Percentiles rank a stretch among this genome's conserved stretches.
Conservation (phyloP, 2,329 filamentous ascomycete genomes). For the Pyricularia grisea region DNA sequence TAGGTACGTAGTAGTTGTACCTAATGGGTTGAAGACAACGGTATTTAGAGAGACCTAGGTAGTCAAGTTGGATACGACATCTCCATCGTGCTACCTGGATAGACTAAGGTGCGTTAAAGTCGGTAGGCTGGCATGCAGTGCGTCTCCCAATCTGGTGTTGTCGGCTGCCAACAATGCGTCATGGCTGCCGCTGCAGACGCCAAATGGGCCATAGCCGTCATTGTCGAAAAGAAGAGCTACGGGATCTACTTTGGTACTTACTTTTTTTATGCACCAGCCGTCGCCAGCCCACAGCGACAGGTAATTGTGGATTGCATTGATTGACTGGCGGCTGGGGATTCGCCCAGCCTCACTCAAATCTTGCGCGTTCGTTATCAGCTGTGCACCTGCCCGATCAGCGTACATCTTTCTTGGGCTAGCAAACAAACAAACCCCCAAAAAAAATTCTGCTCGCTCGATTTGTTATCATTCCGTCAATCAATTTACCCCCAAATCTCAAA, state of each 20-base stretch:
- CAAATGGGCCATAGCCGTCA: background rate
- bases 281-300: background rate
- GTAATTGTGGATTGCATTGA: background rate
- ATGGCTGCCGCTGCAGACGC: slow-evolving; percentile 1
- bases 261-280: background rate
- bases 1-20: background rate
- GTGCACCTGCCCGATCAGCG: background rate
- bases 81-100: background rate
- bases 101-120: background rate
- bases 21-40: background rate
- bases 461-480: background rate
- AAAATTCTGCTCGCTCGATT: background rate
- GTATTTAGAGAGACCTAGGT: background rate
- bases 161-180: background rate
- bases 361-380: background rate
- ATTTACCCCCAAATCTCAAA: background rate
- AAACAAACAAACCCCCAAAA: background rate
- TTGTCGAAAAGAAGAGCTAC: background rate
- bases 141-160: background rate
- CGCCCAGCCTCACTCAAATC: background rate
- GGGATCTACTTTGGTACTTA: background rate
- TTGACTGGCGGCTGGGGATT: background rate
- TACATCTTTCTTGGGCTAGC: background rate
- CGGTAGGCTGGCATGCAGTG: background rate
- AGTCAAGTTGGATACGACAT: background rate